Evolutionary conservation across 1,284 basidiomycete species (phyloP), one percentile per base, ranked within the genome.

Genomic region (Puccinia coronata): DNA sequence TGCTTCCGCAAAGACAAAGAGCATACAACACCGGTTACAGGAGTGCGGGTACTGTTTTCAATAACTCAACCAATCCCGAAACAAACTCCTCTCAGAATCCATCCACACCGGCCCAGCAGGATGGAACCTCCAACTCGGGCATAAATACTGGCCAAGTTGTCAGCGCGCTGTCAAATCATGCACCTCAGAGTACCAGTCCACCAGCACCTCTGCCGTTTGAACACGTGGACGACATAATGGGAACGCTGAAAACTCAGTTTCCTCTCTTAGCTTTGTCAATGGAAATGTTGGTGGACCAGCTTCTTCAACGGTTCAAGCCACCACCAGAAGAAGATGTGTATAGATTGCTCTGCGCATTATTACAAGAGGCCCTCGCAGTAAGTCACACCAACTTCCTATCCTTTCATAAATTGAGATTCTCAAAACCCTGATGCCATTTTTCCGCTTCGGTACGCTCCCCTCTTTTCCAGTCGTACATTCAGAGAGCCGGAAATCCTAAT

Each of bases 211-310:
- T 93, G 84, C 91, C 94, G 41, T 94, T 91, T 90, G 96, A 98
- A 82, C 90, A 93, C 84, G 91, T 98, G 20, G 97, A 99, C 70
- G 98, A 99, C 85, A 92, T 99, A 82, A 91, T 96, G 70, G 93
- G 96, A 85, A 92, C 95, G 79, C 89, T 99, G 84, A 99, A 99
- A 88, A 98, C 96, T 0, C 93, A 94, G 0, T 98, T 97, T 88
- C 97, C 97, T 0, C 89, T 99, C 23, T 90, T 99, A 31, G 94
- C 96, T 36, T 88, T 98, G 43, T 97, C 94, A 78, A 90, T 99
- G 89, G 97, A 99, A 87, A 97, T 95, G 69, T 93, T 99, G 89
- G 93, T 97, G 28, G 97, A 99, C 84, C 96, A 99, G 87, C 93
- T 99, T 83, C 90, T 91, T 59, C 90, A 92, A 83, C 91, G 96